Evolutionary conservation across 2,329 filamentous ascomycete species (phyloP).

Genomic region (Paraphaeosphaeria sporulosa): DNA sequence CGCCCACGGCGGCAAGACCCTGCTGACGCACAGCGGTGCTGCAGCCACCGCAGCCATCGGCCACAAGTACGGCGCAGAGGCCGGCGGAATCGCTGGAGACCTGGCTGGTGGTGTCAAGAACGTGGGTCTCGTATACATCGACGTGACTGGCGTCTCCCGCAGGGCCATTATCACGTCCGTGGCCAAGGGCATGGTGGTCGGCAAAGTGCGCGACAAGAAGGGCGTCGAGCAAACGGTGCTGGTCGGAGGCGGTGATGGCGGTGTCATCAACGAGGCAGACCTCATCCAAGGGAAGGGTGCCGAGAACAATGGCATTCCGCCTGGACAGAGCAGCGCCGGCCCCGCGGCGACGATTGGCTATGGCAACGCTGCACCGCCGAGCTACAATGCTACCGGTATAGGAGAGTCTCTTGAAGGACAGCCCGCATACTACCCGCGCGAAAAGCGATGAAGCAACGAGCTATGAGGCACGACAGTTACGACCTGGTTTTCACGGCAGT

Average conservation of each 20-base stretch:
- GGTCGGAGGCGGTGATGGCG: slow-evolving; percentile 71
- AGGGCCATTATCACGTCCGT: slow-evolving; percentile 92
- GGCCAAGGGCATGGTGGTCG: slow-evolving; percentile 92
- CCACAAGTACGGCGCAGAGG: slow-evolving; percentile 89
- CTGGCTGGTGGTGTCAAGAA: slow-evolving; percentile 92
- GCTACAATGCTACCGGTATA: slow-evolving; percentile 40
- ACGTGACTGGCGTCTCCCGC: slow-evolving; percentile 90
- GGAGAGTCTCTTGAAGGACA: slow-evolving; percentile 48
- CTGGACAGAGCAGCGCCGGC: slow-evolving; percentile 33
- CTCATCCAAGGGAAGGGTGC: slow-evolving; percentile 29
- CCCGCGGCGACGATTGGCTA: slow-evolving; percentile 44
- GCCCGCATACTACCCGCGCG: slow-evolving; percentile 42
- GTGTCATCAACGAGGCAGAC: slow-evolving; percentile 51
- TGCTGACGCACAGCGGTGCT: slow-evolving; percentile 75
- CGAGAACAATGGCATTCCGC: slow-evolving; percentile 39
- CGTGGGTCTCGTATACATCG: slow-evolving; percentile 95
- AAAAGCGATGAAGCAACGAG: slow-evolving; percentile 36
- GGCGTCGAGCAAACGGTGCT: slow-evolving; percentile 71
- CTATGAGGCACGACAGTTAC: slow-evolving; percentile 14
- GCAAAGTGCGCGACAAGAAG: slow-evolving; percentile 77
- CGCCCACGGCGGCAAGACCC: slow-evolving; percentile 80
- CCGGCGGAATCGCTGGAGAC: slow-evolving; percentile 76
- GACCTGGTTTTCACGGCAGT: slow-evolving; percentile 1
- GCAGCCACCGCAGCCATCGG: slow-evolving; percentile 87
- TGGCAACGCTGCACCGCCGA: slow-evolving; percentile 46